Evolutionary conservation across 2,329 filamentous ascomycete genomes (phyloP).

Genomic region (Alternaria longipes): DNA sequence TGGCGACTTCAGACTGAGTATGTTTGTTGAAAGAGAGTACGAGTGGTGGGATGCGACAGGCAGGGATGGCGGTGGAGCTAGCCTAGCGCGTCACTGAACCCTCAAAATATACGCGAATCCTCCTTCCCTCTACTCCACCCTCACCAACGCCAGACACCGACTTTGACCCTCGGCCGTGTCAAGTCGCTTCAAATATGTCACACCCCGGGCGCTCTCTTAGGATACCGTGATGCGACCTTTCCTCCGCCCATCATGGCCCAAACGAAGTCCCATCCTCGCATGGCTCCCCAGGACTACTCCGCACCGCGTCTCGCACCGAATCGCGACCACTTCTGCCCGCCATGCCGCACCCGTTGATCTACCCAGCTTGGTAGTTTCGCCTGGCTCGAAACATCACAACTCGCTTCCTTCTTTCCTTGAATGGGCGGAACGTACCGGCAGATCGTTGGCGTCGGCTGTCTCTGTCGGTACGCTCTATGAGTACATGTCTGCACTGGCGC

Average conservation of each 20-base stretch:
- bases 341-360: conserved; percentile 37
- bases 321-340: conserved; percentile 37
- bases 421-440: conserved; percentile 66
- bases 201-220: neutral
- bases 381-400: conserved; percentile 62
- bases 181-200: conserved; percentile 35
- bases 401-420: conserved; percentile 71
- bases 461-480: conserved; percentile 82
- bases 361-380: conserved; percentile 39
- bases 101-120: conserved; percentile 31
- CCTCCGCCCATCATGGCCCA: conserved; percentile 36
- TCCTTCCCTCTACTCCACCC: conserved; percentile 11
- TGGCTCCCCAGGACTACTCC: conserved; percentile 34
- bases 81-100: conserved; percentile 19
- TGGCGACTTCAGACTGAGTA: neutral
- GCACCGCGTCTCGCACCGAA: conserved; percentile 39
- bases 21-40: neutral
- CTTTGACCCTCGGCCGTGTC: neutral
- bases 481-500: conserved; percentile 68
- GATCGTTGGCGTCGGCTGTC: conserved; percentile 66
- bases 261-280: conserved; percentile 26
- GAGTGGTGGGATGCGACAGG: conserved; percentile 4
- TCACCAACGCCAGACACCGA: conserved; percentile 3
- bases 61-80: conserved; percentile 31
- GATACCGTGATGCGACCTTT: conserved; percentile 41